Conservation (phyloP, 2,329 filamentous ascomycete genomes). For the Scortechinia acanthostroma region DNA sequence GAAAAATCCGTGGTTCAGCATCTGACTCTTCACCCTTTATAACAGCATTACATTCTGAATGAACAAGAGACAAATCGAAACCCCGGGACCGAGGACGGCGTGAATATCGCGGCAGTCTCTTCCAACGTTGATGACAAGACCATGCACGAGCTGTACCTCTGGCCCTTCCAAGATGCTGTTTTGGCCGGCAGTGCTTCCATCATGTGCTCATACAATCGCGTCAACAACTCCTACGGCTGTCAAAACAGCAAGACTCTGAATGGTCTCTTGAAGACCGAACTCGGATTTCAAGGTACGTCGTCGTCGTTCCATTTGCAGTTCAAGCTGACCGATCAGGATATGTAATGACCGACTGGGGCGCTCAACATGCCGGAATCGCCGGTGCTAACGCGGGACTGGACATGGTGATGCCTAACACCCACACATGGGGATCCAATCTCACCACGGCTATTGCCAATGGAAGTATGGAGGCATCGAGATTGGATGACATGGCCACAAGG, state of each 20-base stretch:
- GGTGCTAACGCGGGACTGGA: constrained; percentile 58
- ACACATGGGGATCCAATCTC: constrained; percentile 28
- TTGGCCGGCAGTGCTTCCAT: constrained; percentile 45
- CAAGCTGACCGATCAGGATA: constrained; percentile 12
- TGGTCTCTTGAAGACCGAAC: constrained; percentile 54
- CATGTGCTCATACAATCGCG: constrained; percentile 67
- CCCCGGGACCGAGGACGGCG: constrained; percentile 22
- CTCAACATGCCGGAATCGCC: constrained; percentile 49
- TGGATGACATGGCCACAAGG: constrained; percentile 54
- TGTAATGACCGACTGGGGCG: constrained; percentile 66
- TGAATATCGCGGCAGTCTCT: constrained; percentile 40
- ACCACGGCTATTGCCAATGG: constrained; percentile 51
- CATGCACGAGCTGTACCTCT: constrained; percentile 58
- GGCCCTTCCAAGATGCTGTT: constrained; percentile 58
- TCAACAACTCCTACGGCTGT: constrained; percentile 70
- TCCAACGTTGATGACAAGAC: constrained; percentile 60
- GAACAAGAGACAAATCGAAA: constrained; percentile 47
- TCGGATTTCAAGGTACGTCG: constrained; percentile 53
- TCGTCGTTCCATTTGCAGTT: too few species aligned
- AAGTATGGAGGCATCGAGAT: constrained; percentile 40
- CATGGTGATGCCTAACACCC: constrained; percentile 62
- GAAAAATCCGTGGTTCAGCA: not conserved
- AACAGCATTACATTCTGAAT: constrained; percentile 48
- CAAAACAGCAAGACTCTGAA: constrained; percentile 67
- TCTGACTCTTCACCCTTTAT: not conserved